A percentile compares a stretch with the other conserved stretches of the same genome.
Conservation (phyloP, 306 rosid genomes). For the Urtica urens region DNA sequence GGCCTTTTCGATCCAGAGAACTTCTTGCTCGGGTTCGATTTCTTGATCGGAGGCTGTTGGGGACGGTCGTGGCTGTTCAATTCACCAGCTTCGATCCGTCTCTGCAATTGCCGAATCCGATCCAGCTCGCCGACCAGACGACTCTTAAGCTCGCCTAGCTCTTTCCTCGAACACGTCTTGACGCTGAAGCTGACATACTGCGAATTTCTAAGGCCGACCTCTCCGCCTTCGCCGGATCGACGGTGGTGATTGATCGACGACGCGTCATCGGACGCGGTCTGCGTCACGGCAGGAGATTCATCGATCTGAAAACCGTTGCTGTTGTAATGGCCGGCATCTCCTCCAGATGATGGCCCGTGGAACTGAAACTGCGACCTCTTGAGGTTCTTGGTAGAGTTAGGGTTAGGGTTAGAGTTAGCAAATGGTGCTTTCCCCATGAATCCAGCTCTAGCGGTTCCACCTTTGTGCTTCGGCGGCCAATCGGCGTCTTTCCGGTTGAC, state of each 20-base stretch:
- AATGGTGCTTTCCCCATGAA: conserved; percentile 78
- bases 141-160: conserved; percentile 51
- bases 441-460: conserved; percentile 51
- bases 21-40: conserved; percentile 39
- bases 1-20: conserved; percentile 54
- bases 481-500: conserved; percentile 61
- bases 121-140: conserved; percentile 54
- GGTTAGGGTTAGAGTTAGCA: conserved; percentile 49
- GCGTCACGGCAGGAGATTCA: conserved; percentile 36
- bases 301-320: conserved; percentile 22
- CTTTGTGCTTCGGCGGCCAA: conserved; percentile 57
- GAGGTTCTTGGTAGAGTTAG: conserved; percentile 36
- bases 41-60: conserved; percentile 33
- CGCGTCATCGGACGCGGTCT: conserved; percentile 70
- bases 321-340: conserved; percentile 3
- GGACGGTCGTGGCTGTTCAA: conserved; percentile 18
- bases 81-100: conserved; percentile 47
- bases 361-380: conserved; percentile 21
- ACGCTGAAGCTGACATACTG: conserved; percentile 54
- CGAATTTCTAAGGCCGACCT: conserved; percentile 16
- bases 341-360: conserved; percentile 6
- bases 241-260: conserved; percentile 68
- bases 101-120: conserved; percentile 50
- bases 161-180: conserved; percentile 38
- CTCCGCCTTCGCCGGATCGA: conserved; percentile 29